Percentiles rank a stretch among this genome's conserved stretches.
Evolutionary conservation across 768 basidiomycete species (phyloP).

Genomic region (Podaxis sp.): DNA sequence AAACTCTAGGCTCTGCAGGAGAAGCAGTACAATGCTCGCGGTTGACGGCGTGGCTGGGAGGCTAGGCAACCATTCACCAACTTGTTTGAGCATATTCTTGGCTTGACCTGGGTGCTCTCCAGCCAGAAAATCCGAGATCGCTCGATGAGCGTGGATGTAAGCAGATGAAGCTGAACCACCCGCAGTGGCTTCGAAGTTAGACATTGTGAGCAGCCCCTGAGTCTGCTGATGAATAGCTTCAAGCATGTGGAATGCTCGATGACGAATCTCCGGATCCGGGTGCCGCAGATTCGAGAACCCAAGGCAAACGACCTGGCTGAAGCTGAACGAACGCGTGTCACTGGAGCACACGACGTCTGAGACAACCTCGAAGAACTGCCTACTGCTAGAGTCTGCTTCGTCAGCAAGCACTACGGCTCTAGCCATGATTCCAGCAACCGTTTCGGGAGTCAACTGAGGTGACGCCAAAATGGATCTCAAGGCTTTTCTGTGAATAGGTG

Average conservation of each 20-base stretch:
- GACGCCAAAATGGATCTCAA: constrained; percentile 63
- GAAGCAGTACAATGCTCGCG: constrained; percentile 44
- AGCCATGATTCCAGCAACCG: constrained; percentile 62
- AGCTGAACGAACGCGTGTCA: constrained; percentile 57
- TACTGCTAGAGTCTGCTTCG: constrained; percentile 49
- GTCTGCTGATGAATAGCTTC: constrained; percentile 67
- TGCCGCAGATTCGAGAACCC: constrained; percentile 85
- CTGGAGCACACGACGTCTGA: constrained; percentile 58
- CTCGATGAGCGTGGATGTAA: constrained; percentile 76
- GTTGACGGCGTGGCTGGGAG: constrained; percentile 47
- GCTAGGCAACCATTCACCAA: constrained; percentile 69
- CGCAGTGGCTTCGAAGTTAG: constrained; percentile 69
- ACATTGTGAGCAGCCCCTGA: constrained; percentile 63
- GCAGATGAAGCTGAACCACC: constrained; percentile 70
- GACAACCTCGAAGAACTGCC: constrained; percentile 75
- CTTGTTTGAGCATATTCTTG: constrained; percentile 60
- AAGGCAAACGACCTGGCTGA: constrained; percentile 71
- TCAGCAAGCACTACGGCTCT: constrained; percentile 63
- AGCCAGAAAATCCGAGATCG: constrained; percentile 75
- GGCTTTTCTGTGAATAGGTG: constrained; percentile 54
- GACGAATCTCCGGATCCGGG: constrained; percentile 55
- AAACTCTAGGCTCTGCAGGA: constrained; percentile 76
- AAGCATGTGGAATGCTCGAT: constrained; percentile 74
- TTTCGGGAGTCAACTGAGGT: constrained; percentile 45
- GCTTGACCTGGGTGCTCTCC: constrained; percentile 69